These are phyloP conservation scores for Lasiodiplodia sp. DNA, from an alignment of 2,329 filamentous ascomycete species.

Conservation along the genomic window DNA sequence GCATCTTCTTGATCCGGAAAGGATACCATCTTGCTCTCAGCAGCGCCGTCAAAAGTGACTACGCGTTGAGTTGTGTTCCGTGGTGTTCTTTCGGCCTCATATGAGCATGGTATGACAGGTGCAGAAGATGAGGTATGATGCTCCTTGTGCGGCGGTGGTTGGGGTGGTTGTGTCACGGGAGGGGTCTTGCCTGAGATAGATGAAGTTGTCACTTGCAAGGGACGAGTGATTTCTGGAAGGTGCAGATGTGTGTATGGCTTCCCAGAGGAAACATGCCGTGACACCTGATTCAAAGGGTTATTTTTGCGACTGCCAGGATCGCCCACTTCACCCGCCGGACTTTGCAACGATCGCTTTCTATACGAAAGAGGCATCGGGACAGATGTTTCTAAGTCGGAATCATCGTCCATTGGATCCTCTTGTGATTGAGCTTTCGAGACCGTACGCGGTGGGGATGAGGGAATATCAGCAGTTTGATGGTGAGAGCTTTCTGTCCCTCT, in stretches of 20 bases:
- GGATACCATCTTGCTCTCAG: background rate
- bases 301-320: background rate
- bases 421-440: background rate
- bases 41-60: slow-evolving; percentile 8
- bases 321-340: background rate
- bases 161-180: background rate
- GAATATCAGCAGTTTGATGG: background rate
- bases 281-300: background rate
- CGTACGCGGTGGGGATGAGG: background rate
- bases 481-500: background rate
- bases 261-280: slow-evolving; percentile 9
- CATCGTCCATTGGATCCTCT: background rate
- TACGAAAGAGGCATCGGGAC: background rate
- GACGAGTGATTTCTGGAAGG: background rate
- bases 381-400: slow-evolving; percentile 10
- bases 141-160: background rate
- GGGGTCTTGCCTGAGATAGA: background rate
- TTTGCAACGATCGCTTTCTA: background rate
- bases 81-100: background rate
- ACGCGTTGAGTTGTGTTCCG: background rate
- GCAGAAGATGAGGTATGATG: slow-evolving; percentile 7
- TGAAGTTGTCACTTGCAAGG: background rate
- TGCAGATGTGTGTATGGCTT: slow-evolving; percentile 7
- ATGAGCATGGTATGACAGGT: background rate
- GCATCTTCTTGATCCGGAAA: slow-evolving; percentile 13